A percentile compares a stretch with the other conserved stretches of the same genome.
These are phyloP conservation scores for Kwoniella newhampshirensis DNA, from an alignment of 768 basidiomycete genomes.

Conservation along the genomic window DNA sequence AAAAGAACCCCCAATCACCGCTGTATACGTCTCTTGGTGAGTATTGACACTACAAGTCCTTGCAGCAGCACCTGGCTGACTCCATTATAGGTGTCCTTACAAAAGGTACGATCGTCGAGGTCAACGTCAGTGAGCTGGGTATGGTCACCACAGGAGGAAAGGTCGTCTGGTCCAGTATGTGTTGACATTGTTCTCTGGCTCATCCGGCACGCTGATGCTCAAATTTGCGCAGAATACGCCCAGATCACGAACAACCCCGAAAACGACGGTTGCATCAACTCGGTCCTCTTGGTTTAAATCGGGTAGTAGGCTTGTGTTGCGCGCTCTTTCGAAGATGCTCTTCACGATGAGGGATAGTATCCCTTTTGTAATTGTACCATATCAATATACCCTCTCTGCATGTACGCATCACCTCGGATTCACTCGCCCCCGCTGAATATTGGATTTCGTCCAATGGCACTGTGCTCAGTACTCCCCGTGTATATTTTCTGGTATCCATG, in stretches of 20 bases:
- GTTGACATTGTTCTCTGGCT: background rate
- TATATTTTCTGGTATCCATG: too few species aligned
- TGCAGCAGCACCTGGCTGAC: slow-evolving; percentile 54
- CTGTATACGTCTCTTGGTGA: slow-evolving; percentile 57
- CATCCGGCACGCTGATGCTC: slow-evolving; percentile 12
- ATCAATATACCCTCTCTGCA: too few species aligned
- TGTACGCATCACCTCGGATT: too few species aligned
- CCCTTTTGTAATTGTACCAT: too few species aligned
- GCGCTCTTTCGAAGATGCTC: too few species aligned
- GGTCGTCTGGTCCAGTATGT: slow-evolving; percentile 57
- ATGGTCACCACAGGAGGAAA: slow-evolving; percentile 97
- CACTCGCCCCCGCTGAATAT: too few species aligned
- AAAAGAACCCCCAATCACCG: slow-evolving; percentile 99
- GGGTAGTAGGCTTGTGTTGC: too few species aligned
- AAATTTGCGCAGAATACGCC: slow-evolving; percentile 61
- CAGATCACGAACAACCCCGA: slow-evolving; percentile 57
- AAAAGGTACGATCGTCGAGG: slow-evolving; percentile 96
- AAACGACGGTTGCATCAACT: slow-evolving; percentile 94
- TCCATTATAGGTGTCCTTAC: slow-evolving; percentile 95
- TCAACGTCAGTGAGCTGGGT: slow-evolving; percentile 97
- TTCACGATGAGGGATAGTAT: too few species aligned
- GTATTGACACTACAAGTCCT: slow-evolving; percentile 59
- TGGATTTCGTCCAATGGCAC: too few species aligned
- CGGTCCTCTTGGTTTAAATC: slow-evolving; percentile 64
- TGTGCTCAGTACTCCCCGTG: too few species aligned